phyloP scores from a whole-genome alignment of 495 filamentous ascomycete species.

The Aspergillus saccharolyticus region DNA sequence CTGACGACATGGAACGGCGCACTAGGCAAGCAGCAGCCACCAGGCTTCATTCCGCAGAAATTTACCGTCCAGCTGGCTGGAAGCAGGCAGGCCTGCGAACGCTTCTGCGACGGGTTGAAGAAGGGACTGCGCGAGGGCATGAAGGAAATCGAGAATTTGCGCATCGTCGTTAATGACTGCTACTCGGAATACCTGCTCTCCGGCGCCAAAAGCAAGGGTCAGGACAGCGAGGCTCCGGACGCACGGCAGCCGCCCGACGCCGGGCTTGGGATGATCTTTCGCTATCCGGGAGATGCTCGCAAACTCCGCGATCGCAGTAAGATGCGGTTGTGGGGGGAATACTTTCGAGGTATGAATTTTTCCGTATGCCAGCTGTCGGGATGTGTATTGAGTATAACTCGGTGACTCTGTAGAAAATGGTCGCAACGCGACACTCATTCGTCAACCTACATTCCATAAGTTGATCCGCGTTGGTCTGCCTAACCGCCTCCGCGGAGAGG shows the following conservation, averaged over 20 bases:
- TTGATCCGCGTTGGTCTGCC: constrained; percentile 92
- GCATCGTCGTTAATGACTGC: constrained; percentile 70
- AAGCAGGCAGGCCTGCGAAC: constrained; percentile 80
- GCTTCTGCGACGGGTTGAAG: constrained; percentile 94
- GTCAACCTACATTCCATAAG: constrained; percentile 96
- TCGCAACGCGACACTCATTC: constrained; percentile 82
- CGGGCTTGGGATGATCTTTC: constrained; percentile 86
- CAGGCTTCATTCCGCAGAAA: constrained; percentile 61
- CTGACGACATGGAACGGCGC: constrained; percentile 94
- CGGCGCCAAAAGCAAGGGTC: constrained; percentile 34
- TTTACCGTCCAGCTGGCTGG: constrained; percentile 88
- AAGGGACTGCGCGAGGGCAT: constrained; percentile 78
- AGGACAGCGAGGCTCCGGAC: constrained; percentile 32
- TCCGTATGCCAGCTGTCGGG: neutral
- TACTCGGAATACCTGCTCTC: constrained; percentile 90
- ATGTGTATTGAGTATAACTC: constrained; percentile 8
- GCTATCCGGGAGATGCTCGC: constrained; percentile 92
- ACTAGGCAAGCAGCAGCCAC: constrained; percentile 48
- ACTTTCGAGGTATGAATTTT: constrained; percentile 61
- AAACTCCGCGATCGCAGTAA: constrained; percentile 94
- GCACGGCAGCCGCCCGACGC: constrained; percentile 76
- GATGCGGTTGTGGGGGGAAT: constrained; percentile 96
- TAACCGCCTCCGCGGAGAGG: constrained; percentile 87
- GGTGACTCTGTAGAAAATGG: constrained; percentile 80
- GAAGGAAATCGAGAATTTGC: constrained; percentile 77